phyloP scores from a whole-genome alignment of 2,329 filamentous ascomycete species.

The Cladophialophora yegresii region DNA sequence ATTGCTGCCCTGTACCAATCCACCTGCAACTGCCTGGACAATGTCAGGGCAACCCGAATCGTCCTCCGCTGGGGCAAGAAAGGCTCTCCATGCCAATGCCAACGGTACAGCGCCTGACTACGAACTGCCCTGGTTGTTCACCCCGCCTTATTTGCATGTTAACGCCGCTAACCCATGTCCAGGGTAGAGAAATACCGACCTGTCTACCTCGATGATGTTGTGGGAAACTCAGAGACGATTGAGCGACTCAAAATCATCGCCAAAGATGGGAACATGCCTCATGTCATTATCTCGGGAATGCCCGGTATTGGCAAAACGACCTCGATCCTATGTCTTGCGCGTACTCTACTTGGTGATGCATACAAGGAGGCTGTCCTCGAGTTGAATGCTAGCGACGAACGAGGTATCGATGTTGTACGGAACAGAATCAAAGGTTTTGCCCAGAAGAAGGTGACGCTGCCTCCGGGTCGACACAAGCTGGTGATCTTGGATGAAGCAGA shows the following conservation, averaged over 20 bases:
- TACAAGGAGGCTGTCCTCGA: conserved; percentile 98
- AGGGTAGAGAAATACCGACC: conserved; percentile 99
- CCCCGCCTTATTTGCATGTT: neutral
- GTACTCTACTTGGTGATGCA: conserved; percentile 84
- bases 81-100: conserved; percentile 45
- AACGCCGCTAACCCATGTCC: conserved; percentile 13
- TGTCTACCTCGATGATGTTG: conserved; percentile 91
- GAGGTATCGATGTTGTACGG: conserved; percentile 95
- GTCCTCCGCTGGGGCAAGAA: conserved; percentile 47
- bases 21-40: neutral
- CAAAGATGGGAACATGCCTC: conserved; percentile 98
- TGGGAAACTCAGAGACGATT: conserved; percentile 96
- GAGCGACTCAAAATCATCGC: conserved; percentile 97
- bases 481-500: conserved; percentile 98
- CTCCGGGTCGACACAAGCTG: conserved; percentile 86
- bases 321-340: conserved; percentile 86
- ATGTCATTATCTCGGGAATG: conserved; percentile 99
- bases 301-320: conserved; percentile 99
- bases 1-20: neutral
- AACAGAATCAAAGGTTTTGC: conserved; percentile 98
- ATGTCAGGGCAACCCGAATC: conserved; percentile 49
- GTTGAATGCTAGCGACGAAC: conserved; percentile 92
- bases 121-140: conserved; percentile 52
- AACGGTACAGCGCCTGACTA: conserved; percentile 49
- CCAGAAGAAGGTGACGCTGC: conserved; percentile 97